Evolutionary conservation across 352 stramenopile genomes (phyloP), one percentile per base, ranked within the genome.

Genomic region (Phytophthora idaei): DNA sequence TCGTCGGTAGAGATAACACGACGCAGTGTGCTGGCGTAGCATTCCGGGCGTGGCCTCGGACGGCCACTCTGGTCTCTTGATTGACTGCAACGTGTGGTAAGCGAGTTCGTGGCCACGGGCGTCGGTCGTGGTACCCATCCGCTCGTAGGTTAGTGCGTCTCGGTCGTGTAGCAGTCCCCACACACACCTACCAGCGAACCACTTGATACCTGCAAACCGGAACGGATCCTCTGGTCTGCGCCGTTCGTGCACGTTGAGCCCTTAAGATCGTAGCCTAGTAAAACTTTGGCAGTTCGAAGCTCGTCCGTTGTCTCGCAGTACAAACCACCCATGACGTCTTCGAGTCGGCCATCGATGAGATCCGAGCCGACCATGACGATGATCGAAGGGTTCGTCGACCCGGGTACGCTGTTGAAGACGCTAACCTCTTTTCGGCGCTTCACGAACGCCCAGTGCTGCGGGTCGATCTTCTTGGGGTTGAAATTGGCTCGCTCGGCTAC

Each of bases 181-280:
- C 6, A 59, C 61, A 9, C 65, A 72, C 3, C 60, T 67, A 3
- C 51, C 61, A 0, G 75, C 72, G 39, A 79, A 72, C 77, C 75
- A 85, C 56, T 83, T 83, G 64, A 85, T 81, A n/a, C 77, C 77
- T 3, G 72, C 72, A 44, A 83, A 85, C 31, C 65, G 69, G 49
- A 71, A 85, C 27, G 77, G 77, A 14, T 67, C 66, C 1, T 80
- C 54, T 0, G 61, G n/a, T 12, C 58, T 75, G 4, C 69, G 69
- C 5, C 66, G 62, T 64, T 80, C 64, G n/a, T 64, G 71, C 1
- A 67, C 72, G 36, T 72, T 64, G 15, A 85, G 56, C 12, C 77
- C 12, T 77, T 60, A 9, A 83, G 46, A 34, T 73, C 59, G 60
- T 80, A 71, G 8, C 77, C 69, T 5, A 81, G 55, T n/a, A 81